Base-by-base conservation (phyloP, 2,329 filamentous ascomycete genomes). In the Xylaria sp. region DNA sequence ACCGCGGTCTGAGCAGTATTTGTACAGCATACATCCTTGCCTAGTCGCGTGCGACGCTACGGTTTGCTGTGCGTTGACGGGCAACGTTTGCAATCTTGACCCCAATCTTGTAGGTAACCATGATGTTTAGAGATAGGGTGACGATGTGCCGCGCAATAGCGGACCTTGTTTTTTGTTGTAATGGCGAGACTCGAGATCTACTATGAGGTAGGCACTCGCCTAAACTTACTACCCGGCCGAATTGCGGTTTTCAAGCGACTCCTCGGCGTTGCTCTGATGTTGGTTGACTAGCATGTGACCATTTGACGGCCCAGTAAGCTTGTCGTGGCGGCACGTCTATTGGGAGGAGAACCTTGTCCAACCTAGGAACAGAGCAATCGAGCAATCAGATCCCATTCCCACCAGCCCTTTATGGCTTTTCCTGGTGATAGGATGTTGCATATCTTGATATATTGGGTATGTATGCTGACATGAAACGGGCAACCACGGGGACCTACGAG, bases 401-500 rank as follows among this genome's bases (percentile, higher is more conserved):
- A 57, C 51, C 56, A 51, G 25, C 44, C 57, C 46, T 41, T 23
- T 17, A 44, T 21, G 37, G 44, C 21, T 35, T 48, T 61, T 35
- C 43, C 46, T 58, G 63, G 54, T 60, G 60, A 65, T 65, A 61
- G 60, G 57, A 58, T 33, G 37, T 60, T 51, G 57, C 56, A 41
- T 60, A 58, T 65, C 54, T 54, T 65, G 60, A 61, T 58, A 63
- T 29, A 59, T 65, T 63, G 60, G 63, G 53, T 44, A 60, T 60
- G 63, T 58, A 58, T 57, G 63, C 60, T 54, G 57, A 63, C 53
- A 44, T 29, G 48, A 21, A 35, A 54, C 27, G 27, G 35, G 37
- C 41, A 21, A 40, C 43, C 41, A 40, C 35, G 29, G 38, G 33
- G n/a, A 29, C 31, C 51, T 53, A 53, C 55, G 46, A 47, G 41